Evolutionary conservation across 306 rosid genomes (phyloP).

Genomic region (Potentilla sterilis): DNA sequence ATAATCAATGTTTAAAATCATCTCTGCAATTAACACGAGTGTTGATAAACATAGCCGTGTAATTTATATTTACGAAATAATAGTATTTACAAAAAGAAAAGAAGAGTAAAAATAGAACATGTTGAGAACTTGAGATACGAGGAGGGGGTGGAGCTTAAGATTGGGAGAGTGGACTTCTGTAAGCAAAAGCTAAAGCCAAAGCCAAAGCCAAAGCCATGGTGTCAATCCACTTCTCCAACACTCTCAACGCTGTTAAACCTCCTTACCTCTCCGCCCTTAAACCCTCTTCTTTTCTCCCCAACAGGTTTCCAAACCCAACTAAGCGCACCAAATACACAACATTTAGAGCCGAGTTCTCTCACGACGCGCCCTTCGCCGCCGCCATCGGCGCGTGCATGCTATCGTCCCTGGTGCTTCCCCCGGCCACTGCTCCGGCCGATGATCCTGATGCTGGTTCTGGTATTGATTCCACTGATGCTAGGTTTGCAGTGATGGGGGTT

Average conservation of each 20-base stretch:
- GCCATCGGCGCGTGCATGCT: slow-evolving; percentile 89
- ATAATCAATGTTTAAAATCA: too few relatives aligned
- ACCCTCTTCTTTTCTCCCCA: background rate
- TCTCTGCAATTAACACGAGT: too few relatives aligned
- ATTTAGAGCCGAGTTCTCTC: slow-evolving; percentile 52
- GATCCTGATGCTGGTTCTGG: slow-evolving; percentile 47
- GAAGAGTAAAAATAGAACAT: too few relatives aligned
- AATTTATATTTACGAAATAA: too few relatives aligned
- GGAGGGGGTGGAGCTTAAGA: background rate
- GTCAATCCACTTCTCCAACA: slow-evolving; percentile 14
- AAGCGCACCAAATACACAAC: slow-evolving; percentile 11
- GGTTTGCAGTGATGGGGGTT: slow-evolving; percentile 79
- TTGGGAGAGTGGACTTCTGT: background rate
- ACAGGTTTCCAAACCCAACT: slow-evolving; percentile 16
- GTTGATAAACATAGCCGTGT: too few relatives aligned
- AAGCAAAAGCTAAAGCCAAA: background rate
- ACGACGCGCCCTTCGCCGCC: slow-evolving; percentile 73
- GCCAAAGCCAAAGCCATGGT: background rate
- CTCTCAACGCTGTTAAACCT: background rate
- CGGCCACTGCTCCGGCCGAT: slow-evolving; percentile 20
- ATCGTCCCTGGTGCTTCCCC: slow-evolving; percentile 62
- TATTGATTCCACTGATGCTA: slow-evolving; percentile 54
- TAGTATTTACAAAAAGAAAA: too few relatives aligned
- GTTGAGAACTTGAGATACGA: background rate
- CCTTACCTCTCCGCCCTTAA: slow-evolving; percentile 5